These are phyloP conservation scores for Kuraishia cidri DNA, from an alignment of 805 yeast species.

Conservation along the genomic window DNA sequence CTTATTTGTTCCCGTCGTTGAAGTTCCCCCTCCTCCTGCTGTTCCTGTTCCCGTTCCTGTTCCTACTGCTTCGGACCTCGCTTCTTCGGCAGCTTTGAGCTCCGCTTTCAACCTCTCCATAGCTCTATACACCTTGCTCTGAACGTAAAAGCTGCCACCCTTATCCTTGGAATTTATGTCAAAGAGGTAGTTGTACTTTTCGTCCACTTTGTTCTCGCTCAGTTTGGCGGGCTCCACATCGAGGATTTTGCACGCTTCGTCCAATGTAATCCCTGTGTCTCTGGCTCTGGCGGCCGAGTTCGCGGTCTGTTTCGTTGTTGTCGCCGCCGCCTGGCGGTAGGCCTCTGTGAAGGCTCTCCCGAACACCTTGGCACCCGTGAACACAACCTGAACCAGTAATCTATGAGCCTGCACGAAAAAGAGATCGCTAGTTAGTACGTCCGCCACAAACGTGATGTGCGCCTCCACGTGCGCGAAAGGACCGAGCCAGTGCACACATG, in stretches of 20 bases:
- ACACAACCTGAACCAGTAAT: conserved; percentile 76
- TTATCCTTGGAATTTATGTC: conserved; percentile 87
- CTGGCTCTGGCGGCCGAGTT: conserved; percentile 39
- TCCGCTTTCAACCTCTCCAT: conserved; percentile 86
- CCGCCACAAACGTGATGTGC: too few species aligned
- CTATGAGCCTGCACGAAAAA: conserved; percentile 66
- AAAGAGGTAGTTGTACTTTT: conserved; percentile 74
- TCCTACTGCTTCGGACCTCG: conserved; percentile 14
- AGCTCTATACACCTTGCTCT: conserved; percentile 89
- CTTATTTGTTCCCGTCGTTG: too few species aligned
- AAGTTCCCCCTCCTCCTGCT: too few species aligned
- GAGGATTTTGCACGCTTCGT: conserved; percentile 87
- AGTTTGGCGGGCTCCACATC: conserved; percentile 60
- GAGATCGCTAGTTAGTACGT: not conserved
- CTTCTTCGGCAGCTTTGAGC: conserved; percentile 42
- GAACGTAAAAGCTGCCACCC: conserved; percentile 93
- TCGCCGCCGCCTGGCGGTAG: conserved; percentile 92
- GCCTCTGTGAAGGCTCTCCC: conserved; percentile 97
- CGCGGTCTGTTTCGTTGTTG: conserved; percentile 68
- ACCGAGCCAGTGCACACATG: too few species aligned
- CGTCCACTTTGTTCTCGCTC: conserved; percentile 48
- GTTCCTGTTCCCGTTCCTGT: conserved; percentile 7
- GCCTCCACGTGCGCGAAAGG: too few species aligned
- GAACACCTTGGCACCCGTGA: conserved; percentile 93
- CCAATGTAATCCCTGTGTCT: conserved; percentile 71